These are phyloP conservation scores for Fusarium mangiferae DNA, from an alignment of 2,329 filamentous ascomycete genomes.

Conservation along the genomic window DNA sequence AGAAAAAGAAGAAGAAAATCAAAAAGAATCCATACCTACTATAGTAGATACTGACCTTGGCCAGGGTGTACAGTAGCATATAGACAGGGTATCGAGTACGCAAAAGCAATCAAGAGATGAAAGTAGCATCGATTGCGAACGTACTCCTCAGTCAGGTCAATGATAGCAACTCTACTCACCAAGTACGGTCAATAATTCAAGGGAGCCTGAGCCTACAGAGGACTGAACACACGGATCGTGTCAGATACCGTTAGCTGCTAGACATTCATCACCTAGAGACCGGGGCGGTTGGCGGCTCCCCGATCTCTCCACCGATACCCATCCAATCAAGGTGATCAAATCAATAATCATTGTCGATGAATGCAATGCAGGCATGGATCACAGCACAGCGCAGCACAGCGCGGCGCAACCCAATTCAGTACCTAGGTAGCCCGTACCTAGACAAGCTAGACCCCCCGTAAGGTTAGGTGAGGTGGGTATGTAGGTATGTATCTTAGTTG, in stretches of 20 bases:
- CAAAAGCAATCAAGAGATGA: not conserved
- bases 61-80: not conserved
- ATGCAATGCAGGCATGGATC: not conserved
- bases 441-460: not conserved
- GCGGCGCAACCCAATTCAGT: not conserved
- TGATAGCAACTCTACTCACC: not conserved
- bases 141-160: not conserved
- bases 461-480: too few relatives aligned
- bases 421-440: not conserved
- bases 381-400: not conserved
- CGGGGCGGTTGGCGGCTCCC: constrained; percentile 28
- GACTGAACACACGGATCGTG: not conserved
- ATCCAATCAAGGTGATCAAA: not conserved
- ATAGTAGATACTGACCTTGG: not conserved
- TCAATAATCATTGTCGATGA: not conserved
- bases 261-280: not conserved
- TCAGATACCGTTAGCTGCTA: not conserved
- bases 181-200: not conserved
- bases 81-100: not conserved
- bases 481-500: not conserved
- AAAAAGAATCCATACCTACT: not conserved
- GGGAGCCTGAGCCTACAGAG: not conserved
- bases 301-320: constrained; percentile 30
- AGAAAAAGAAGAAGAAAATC: not conserved
- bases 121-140: not conserved